These are phyloP conservation scores for Talaromyces amestolkiae DNA, from an alignment of 2,329 filamentous ascomycete species.

Conservation along the genomic window DNA sequence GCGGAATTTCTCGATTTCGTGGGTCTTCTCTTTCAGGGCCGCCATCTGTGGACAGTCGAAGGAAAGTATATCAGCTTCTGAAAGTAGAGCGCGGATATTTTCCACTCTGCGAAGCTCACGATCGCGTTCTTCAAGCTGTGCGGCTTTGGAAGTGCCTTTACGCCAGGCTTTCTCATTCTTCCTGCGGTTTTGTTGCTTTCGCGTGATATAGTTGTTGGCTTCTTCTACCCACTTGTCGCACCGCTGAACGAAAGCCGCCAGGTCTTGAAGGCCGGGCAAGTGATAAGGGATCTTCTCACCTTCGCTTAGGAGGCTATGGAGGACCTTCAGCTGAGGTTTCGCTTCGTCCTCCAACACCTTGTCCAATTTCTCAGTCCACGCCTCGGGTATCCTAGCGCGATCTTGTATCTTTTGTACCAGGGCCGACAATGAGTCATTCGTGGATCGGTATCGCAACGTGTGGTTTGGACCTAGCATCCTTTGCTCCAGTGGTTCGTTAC, in stretches of 20 bases:
- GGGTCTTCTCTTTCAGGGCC: constrained; percentile 78
- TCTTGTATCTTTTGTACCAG: constrained; percentile 76
- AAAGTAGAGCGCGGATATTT: constrained; percentile 81
- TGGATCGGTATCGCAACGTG: constrained; percentile 71
- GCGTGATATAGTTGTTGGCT: constrained; percentile 90
- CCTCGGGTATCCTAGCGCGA: constrained; percentile 79
- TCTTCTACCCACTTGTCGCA: constrained; percentile 99
- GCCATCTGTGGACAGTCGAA: constrained; percentile 92
- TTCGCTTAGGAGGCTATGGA: constrained; percentile 82
- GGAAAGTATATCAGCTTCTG: constrained; percentile 78
- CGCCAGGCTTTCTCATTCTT: constrained; percentile 91
- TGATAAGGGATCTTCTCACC: constrained; percentile 95
- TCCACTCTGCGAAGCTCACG: constrained; percentile 83
- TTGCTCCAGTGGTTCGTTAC: constrained; percentile 64
- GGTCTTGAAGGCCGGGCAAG: constrained; percentile 73
- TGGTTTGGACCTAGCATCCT: constrained; percentile 71
- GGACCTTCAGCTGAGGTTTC: constrained; percentile 77
- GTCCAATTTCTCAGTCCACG: constrained; percentile 88
- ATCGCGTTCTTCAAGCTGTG: constrained; percentile 79
- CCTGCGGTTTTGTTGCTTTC: constrained; percentile 94
- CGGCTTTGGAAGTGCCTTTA: constrained; percentile 66
- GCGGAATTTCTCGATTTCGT: constrained; percentile 82
- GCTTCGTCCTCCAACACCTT: constrained; percentile 79
- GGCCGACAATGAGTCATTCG: constrained; percentile 65
- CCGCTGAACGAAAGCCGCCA: constrained; percentile 87